phyloP scores from a whole-genome alignment of 225 moss, liverwort and hornwort species.

The Pseudisothecium myosuroides region DNA sequence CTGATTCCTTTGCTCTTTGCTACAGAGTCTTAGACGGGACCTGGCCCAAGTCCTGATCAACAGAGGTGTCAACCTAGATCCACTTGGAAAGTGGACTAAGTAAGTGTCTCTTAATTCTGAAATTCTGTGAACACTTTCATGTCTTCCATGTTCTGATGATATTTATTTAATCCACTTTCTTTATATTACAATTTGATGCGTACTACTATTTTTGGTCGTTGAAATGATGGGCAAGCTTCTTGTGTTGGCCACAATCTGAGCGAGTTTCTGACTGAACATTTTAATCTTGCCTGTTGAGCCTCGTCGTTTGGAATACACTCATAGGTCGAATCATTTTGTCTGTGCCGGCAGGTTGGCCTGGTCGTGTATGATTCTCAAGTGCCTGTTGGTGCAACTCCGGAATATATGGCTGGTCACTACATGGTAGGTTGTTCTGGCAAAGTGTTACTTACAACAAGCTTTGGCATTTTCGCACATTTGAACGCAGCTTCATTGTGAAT shows the following conservation, averaged over 20 bases:
- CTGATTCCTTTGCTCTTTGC: background rate
- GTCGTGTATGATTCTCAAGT: conserved; percentile 96
- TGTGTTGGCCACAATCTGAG: background rate
- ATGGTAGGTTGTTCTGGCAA: conserved; percentile 42
- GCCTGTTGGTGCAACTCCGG: conserved; percentile 95
- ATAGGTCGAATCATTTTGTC: background rate
- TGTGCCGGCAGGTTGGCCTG: conserved; percentile 62
- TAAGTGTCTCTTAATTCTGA: background rate
- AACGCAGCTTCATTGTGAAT: background rate
- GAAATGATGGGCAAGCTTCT: background rate
- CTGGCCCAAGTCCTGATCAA: conserved; percentile 85
- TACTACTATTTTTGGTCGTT: background rate
- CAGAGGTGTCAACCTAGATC: conserved; percentile 94
- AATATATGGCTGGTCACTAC: conserved; percentile 99
- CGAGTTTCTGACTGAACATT: background rate
- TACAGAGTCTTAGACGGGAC: conserved; percentile 83
- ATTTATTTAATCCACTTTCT: background rate
- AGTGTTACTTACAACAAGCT: background rate
- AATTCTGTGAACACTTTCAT: background rate
- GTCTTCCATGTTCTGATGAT: background rate
- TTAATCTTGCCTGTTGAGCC: background rate
- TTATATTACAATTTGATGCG: background rate
- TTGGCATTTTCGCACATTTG: background rate
- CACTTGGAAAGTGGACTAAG: conserved; percentile 97
- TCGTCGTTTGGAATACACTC: background rate